Percentiles rank a stretch among this genome's conserved stretches.
These are phyloP conservation scores for Chondrus crispus DNA, from an alignment of 23 red algal genomes.

Conservation along the genomic window DNA sequence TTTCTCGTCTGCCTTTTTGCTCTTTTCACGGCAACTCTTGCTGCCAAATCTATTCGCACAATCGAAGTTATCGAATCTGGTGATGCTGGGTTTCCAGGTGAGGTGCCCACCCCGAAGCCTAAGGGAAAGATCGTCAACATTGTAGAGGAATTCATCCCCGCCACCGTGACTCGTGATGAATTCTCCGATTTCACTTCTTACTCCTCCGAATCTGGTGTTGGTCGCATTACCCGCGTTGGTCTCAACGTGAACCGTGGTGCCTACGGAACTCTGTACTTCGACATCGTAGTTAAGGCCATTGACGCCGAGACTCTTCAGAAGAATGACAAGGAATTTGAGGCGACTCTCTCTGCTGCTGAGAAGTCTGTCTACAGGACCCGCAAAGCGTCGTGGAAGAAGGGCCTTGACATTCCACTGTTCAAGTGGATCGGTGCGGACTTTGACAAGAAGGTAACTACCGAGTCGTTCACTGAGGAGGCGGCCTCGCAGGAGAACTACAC, in stretches of 20 bases:
- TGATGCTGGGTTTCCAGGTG: too few relatives aligned
- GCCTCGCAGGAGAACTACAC: not conserved
- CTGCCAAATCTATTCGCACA: too few relatives aligned
- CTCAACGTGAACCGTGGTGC: not conserved
- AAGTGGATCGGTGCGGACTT: not conserved
- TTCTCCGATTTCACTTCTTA: too few relatives aligned
- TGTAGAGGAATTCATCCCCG: too few relatives aligned
- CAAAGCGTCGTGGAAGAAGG: not conserved
- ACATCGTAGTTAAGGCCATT: conserved; percentile 17
- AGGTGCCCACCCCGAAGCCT: too few relatives aligned
- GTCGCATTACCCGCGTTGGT: too few relatives aligned
- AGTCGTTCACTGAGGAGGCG: not conserved
- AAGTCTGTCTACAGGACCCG: not conserved
- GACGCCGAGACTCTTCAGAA: not conserved
- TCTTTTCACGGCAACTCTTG: too few relatives aligned
- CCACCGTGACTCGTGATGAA: too few relatives aligned
- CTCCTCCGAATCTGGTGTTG: too few relatives aligned
- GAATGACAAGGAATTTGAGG: not conserved
- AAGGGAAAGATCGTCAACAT: too few relatives aligned
- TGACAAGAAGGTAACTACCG: not conserved
- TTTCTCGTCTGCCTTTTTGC: too few relatives aligned
- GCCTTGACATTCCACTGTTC: conserved; percentile 1
- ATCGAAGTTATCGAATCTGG: too few relatives aligned
- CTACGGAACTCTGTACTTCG: conserved; percentile 2
- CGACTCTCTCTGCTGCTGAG: not conserved